Conservation (phyloP, 768 basidiomycete species). For the Tylopilus subfusipes region DNA sequence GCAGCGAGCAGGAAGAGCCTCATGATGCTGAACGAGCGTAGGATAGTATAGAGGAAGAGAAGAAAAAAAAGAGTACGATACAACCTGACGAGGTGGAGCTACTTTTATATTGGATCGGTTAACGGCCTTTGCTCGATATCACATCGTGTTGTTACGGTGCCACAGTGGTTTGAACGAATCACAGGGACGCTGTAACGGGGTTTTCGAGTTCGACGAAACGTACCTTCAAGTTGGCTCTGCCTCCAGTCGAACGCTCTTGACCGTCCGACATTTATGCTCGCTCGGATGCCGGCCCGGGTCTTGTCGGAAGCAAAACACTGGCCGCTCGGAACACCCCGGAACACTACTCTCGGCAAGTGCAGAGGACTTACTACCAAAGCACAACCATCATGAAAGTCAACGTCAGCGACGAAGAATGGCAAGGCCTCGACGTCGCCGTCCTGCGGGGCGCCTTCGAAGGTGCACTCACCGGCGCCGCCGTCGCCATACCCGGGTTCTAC, state of each 20-base stretch:
- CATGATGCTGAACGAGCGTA: slow-evolving; percentile 13
- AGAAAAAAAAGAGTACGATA: neutral
- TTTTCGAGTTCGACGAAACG: too few relatives aligned
- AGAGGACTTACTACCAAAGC: too few relatives aligned
- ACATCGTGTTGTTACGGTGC: slow-evolving; percentile 1
- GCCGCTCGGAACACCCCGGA: neutral
- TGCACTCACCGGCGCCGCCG: slow-evolving; percentile 38
- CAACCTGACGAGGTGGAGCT: neutral
- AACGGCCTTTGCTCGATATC: neutral
- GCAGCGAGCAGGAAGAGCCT: slow-evolving; percentile 9
- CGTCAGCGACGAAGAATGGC: slow-evolving; percentile 44
- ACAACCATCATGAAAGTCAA: slow-evolving; percentile 27
- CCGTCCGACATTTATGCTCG: too few relatives aligned
- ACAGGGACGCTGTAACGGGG: neutral
- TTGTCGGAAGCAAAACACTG: too few relatives aligned
- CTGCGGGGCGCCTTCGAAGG: slow-evolving; percentile 65
- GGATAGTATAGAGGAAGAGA: neutral
- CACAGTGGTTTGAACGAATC: neutral
- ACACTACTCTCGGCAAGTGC: too few relatives aligned
- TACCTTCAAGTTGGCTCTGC: too few relatives aligned
- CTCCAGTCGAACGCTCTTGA: too few relatives aligned
- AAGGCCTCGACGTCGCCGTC: slow-evolving; percentile 52
- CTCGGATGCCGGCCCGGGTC: too few relatives aligned
- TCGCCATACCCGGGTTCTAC: slow-evolving; percentile 49
- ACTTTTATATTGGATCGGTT: slow-evolving; percentile 15